These are phyloP conservation scores for Pseudoturritis turrita DNA, from an alignment of 345 rosid species.

Conservation along the genomic window DNA sequence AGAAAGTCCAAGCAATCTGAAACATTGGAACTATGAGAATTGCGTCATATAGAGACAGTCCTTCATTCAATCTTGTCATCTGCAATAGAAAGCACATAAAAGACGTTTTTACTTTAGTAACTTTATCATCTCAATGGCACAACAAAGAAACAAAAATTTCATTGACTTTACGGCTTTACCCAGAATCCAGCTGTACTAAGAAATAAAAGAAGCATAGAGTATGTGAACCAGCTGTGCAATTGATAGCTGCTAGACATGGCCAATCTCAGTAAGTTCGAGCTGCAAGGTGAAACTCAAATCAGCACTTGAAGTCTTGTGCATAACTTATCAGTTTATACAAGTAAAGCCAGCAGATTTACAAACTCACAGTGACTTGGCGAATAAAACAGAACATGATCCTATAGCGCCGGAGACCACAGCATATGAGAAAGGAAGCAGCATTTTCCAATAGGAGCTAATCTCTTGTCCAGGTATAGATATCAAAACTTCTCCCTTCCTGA, in stretches of 20 bases:
- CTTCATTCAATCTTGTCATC: conserved; percentile 97
- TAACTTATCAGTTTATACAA: background rate
- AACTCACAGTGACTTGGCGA: conserved; percentile 97
- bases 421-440: conserved; percentile 91
- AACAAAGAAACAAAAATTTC: conserved; percentile 1
- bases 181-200: conserved; percentile 98
- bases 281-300: conserved; percentile 35
- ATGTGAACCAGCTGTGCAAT: conserved; percentile 96
- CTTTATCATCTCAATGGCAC: background rate
- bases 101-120: conserved; percentile 5
- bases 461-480: conserved; percentile 65
- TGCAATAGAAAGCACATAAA: conserved; percentile 33
- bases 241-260: conserved; percentile 86
- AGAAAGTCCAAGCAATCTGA: conserved; percentile 99
- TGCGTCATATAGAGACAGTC: conserved; percentile 86
- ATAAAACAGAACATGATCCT: conserved; percentile 96
- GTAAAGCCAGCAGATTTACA: background rate
- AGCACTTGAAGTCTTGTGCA: conserved; percentile 9
- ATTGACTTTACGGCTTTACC: conserved; percentile 48
- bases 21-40: conserved; percentile 99
- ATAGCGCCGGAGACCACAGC: conserved; percentile 97
- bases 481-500: conserved; percentile 89
- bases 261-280: conserved; percentile 90
- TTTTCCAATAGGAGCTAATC: conserved; percentile 72
- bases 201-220: conserved; percentile 93